Percentiles rank a stretch among this genome's conserved stretches.
Conservation (phyloP, 805 yeast genomes). For the Candida chilensis region DNA sequence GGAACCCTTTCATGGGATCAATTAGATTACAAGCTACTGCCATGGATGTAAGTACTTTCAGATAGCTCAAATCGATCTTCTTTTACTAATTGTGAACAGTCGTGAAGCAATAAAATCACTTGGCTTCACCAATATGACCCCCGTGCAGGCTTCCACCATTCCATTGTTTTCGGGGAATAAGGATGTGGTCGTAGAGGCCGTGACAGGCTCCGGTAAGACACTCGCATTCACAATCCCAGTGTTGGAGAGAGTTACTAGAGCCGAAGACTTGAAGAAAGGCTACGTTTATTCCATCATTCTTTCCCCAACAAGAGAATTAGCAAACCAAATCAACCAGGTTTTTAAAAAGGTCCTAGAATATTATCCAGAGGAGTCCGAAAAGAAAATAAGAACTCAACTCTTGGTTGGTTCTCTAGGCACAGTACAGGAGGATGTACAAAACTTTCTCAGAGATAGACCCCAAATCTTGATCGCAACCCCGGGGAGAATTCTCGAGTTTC, state of each 20-base stretch:
- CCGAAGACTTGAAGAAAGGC: conserved; percentile 38
- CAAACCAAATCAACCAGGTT: conserved; percentile 65
- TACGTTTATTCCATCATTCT: conserved; percentile 65
- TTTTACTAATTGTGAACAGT: conserved; percentile 1
- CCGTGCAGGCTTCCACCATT: conserved; percentile 92
- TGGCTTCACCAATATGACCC: conserved; percentile 83
- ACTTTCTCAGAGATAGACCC: conserved; percentile 45
- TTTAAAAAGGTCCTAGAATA: conserved; percentile 48
- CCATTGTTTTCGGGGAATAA: conserved; percentile 79
- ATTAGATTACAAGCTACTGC: conserved; percentile 41
- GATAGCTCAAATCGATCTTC: no score
- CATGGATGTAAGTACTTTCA: conserved; percentile 43
- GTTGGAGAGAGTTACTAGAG: conserved; percentile 48
- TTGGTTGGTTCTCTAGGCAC: conserved; percentile 56
- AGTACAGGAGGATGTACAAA: conserved; percentile 63
- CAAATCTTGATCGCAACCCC: conserved; percentile 88
- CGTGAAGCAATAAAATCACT: conserved; percentile 58
- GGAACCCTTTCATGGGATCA: conserved; percentile 55
- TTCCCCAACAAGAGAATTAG: conserved; percentile 63
- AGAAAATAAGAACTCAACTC: conserved; percentile 43
- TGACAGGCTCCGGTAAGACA: conserved; percentile 98
- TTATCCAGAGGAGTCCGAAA: conserved; percentile 36
- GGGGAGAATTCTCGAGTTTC: conserved; percentile 74
- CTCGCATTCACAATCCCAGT: conserved; percentile 83
- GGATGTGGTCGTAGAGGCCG: conserved; percentile 95